A percentile compares a stretch with the other conserved stretches of the same genome.
Conservation (phyloP, 2,329 filamentous ascomycete species). For the Colletotrichum destructivum region DNA sequence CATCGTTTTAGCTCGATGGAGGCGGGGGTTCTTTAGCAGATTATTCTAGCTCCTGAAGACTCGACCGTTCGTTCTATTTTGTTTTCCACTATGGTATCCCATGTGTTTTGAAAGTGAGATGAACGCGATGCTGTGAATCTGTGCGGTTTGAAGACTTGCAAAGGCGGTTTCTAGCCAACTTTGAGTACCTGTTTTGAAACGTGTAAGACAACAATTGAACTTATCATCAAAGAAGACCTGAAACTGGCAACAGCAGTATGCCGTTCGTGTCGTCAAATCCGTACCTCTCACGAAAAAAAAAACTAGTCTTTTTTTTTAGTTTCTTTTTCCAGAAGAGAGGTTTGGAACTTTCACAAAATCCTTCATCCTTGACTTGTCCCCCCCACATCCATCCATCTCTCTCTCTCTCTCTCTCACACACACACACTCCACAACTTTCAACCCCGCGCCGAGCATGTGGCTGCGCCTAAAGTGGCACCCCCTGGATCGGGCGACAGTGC, state of each 20-base stretch:
- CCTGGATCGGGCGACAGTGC: conserved; percentile 10
- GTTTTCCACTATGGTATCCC: not conserved
- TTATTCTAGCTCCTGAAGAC: not conserved
- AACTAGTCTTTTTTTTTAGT: too few relatives aligned
- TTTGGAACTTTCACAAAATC: too few relatives aligned
- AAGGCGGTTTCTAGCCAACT: not conserved
- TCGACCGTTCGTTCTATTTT: not conserved
- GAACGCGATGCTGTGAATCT: not conserved
- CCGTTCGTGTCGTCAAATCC: too few relatives aligned
- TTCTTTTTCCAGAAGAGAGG: too few relatives aligned
- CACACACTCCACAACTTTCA: not conserved
- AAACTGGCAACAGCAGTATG: too few relatives aligned
- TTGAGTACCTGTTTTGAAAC: too few relatives aligned
- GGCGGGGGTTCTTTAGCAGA: not conserved
- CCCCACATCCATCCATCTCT: too few relatives aligned
- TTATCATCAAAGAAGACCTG: too few relatives aligned
- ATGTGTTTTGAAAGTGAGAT: not conserved
- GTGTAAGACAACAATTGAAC: too few relatives aligned
- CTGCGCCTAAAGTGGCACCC: not conserved
- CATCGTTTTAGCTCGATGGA: not conserved
- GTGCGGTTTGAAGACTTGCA: not conserved
- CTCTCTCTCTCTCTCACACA: too few relatives aligned
- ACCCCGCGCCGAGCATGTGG: not conserved
- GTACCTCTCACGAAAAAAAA: rapidly evolving
- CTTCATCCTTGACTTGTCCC: too few relatives aligned